Conservation (phyloP, 495 filamentous ascomycete species). For the Penicillium crystallinum region DNA sequence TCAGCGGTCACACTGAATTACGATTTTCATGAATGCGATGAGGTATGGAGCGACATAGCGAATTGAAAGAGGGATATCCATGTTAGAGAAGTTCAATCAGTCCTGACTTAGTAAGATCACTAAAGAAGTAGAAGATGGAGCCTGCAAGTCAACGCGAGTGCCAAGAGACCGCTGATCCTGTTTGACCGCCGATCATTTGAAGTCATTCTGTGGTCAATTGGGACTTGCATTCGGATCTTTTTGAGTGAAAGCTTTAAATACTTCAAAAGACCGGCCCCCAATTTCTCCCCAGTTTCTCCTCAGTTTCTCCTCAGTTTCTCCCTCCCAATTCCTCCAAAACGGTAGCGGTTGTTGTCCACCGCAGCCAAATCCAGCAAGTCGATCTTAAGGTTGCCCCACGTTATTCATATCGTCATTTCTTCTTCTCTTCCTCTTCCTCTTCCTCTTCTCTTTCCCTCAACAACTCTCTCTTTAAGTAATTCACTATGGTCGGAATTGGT, state of each 20-base stretch:
- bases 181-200: constrained; percentile 1
- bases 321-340: neutral
- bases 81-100: too few relatives aligned
- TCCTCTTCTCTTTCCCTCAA: constrained; percentile 1
- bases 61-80: too few relatives aligned
- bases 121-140: too few relatives aligned
- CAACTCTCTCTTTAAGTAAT: neutral
- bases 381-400: constrained; percentile 23
- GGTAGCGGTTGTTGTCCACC: constrained; percentile 11
- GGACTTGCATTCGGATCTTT: neutral
- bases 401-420: constrained; percentile 23
- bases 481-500: constrained; percentile 70
- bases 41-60: neutral
- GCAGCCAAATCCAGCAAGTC: constrained; percentile 25
- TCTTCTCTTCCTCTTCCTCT: constrained; percentile 4
- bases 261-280: too few relatives aligned
- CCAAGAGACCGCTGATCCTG: constrained; percentile 2
- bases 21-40: constrained; percentile 2
- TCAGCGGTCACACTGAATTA: constrained; percentile 12
- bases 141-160: constrained; percentile 1
- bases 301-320: neutral
- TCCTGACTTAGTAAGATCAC: too few relatives aligned
- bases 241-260: too few relatives aligned
- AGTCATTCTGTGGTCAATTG: neutral
- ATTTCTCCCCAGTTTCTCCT: neutral